These are phyloP conservation scores for Picochlorum sp. DNA, from an alignment of 139 green algal species.

Conservation along the genomic window DNA sequence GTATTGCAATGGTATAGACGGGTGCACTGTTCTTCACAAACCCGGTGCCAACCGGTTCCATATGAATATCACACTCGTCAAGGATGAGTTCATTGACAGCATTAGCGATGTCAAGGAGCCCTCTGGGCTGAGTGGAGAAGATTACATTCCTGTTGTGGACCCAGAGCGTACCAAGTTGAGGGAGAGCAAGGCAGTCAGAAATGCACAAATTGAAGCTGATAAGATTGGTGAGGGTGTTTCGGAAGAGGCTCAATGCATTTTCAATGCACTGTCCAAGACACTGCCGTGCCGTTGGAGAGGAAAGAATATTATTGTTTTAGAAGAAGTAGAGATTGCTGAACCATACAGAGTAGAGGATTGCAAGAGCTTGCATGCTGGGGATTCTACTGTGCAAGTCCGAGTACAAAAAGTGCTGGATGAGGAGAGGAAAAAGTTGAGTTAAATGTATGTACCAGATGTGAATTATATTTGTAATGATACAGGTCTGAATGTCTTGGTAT, in stretches of 20 bases:
- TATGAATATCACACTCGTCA: constrained; percentile 26
- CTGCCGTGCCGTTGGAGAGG: constrained; percentile 64
- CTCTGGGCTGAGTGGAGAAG: background rate
- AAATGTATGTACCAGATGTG: too few relatives aligned
- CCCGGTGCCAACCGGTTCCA: constrained; percentile 35
- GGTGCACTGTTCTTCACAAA: constrained; percentile 22
- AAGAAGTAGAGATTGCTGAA: constrained; percentile 40
- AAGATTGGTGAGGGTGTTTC: constrained; percentile 69
- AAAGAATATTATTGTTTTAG: constrained; percentile 66
- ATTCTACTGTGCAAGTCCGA: background rate
- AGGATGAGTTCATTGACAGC: constrained; percentile 3
- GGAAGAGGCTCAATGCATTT: constrained; percentile 56
- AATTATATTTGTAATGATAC: too few relatives aligned
- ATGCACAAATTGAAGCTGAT: constrained; percentile 55
- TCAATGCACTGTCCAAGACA: constrained; percentile 75
- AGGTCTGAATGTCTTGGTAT: too few relatives aligned
- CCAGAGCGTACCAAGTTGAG: constrained; percentile 36
- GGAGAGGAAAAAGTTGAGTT: too few relatives aligned
- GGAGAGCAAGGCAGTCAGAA: constrained; percentile 52
- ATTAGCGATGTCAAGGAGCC: background rate
- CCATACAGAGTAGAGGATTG: constrained; percentile 15
- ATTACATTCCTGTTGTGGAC: constrained; percentile 56
- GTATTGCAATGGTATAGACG: constrained; percentile 29
- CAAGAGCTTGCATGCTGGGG: background rate
- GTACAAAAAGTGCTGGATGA: too few relatives aligned